Evolutionary conservation across 2,329 filamentous ascomycete genomes (phyloP).

Genomic region (Zymoseptoria crescenta): DNA sequence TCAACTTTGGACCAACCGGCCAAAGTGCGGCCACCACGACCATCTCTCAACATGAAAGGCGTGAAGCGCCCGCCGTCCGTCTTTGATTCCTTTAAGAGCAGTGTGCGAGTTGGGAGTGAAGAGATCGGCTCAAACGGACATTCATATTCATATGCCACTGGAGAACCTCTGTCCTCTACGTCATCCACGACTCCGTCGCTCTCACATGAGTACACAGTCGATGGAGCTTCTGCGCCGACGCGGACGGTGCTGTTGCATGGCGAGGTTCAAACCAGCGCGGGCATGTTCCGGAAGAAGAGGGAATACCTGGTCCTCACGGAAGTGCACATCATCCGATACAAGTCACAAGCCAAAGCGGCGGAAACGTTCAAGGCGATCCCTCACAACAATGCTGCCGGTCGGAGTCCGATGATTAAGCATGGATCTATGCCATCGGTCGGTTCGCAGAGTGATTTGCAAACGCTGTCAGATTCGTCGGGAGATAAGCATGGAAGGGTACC

Average conservation of each 20-base stretch:
- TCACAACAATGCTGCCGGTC: constrained; percentile 29
- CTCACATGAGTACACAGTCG: constrained; percentile 33
- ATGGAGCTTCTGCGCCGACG: constrained; percentile 17
- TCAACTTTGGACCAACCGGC: constrained; percentile 15
- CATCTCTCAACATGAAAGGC: constrained; percentile 22
- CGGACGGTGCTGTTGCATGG: constrained; percentile 55
- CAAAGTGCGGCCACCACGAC: constrained; percentile 16
- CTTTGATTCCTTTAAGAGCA: constrained; percentile 49
- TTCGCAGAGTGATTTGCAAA: constrained; percentile 55
- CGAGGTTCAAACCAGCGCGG: constrained; percentile 61
- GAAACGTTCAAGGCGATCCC: constrained; percentile 50
- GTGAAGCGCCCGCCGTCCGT: constrained; percentile 42
- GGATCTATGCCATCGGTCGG: constrained; percentile 51
- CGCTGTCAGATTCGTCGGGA: constrained; percentile 43
- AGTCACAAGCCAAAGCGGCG: constrained; percentile 57
- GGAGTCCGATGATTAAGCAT: constrained; percentile 45
- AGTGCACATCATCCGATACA: constrained; percentile 59
- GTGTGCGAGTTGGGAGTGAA: constrained; percentile 45
- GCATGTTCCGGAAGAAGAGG: constrained; percentile 64
- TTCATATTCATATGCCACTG: constrained; percentile 19
- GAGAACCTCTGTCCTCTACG: constrained; percentile 42
- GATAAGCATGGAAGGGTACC: constrained; percentile 52
- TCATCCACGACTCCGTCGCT: constrained; percentile 44
- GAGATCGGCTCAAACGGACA: constrained; percentile 26
- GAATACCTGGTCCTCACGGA: constrained; percentile 67